Evolutionary conservation across 352 stramenopile species (phyloP).

Genomic region (Pythium grandisporangium): DNA sequence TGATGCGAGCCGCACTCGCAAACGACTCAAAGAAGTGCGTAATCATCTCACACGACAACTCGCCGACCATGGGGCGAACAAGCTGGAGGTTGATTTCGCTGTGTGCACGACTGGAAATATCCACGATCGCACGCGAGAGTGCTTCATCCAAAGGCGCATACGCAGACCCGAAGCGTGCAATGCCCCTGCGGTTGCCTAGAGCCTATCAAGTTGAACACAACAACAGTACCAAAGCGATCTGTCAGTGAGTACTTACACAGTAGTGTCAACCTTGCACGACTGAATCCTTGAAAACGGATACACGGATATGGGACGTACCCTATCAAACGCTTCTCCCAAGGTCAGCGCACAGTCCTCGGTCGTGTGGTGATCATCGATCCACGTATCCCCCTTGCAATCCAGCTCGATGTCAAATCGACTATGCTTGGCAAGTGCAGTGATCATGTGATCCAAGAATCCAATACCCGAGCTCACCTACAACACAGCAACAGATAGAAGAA

Average conservation of each 20-base stretch:
- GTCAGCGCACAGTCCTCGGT: conserved; percentile 93
- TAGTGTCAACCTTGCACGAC: too few species aligned
- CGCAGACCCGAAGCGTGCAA: conserved; percentile 84
- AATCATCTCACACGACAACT: conserved; percentile 93
- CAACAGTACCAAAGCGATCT: not conserved
- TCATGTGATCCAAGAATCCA: conserved; percentile 90
- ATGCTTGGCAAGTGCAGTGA: conserved; percentile 85
- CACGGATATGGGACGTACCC: conserved; percentile 8
- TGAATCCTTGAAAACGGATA: too few species aligned
- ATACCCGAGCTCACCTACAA: conserved; percentile 82
- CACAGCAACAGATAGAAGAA: too few species aligned
- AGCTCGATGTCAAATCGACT: conserved; percentile 87
- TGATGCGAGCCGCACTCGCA: conserved; percentile 86
- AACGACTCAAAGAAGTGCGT: conserved; percentile 93
- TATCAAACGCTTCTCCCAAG: conserved; percentile 89
- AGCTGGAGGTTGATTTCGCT: conserved; percentile 86
- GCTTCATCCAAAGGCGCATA: conserved; percentile 88
- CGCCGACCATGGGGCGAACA: conserved; percentile 71
- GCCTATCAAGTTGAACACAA: conserved; percentile 22
- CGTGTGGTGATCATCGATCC: conserved; percentile 96
- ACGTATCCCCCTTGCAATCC: conserved; percentile 89
- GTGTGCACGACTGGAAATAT: conserved; percentile 92
- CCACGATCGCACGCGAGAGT: conserved; percentile 87
- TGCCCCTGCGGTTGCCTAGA: conserved; percentile 83
- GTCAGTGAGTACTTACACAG: too few species aligned